phyloP scores from a whole-genome alignment of 768 basidiomycete genomes.

The Tricholoma bakamatsutake region DNA sequence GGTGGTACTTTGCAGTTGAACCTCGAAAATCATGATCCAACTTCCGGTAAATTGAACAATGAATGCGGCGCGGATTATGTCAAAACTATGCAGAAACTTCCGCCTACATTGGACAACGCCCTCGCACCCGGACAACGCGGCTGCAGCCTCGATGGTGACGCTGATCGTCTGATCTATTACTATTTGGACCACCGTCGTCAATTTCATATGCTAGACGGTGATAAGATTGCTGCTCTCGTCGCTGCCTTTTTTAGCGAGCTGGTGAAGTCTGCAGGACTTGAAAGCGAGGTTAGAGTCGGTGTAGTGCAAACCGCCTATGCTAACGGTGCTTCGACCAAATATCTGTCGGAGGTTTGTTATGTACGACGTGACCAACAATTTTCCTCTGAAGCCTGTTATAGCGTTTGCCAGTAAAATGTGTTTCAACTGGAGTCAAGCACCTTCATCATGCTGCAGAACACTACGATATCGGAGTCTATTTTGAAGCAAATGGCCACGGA shows the following conservation, averaged over 20 bases:
- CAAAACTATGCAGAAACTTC: constrained; percentile 86
- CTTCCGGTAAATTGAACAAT: constrained; percentile 73
- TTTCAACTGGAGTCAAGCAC: constrained; percentile 95
- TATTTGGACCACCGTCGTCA: constrained; percentile 72
- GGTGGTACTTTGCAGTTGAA: constrained; percentile 54
- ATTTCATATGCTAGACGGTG: constrained; percentile 94
- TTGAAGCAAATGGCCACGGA: constrained; percentile 98
- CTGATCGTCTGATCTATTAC: constrained; percentile 94
- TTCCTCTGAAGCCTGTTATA: constrained; percentile 25
- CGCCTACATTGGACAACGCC: constrained; percentile 62
- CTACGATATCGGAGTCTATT: constrained; percentile 96
- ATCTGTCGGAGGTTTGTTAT: constrained; percentile 65
- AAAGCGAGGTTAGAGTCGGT: constrained; percentile 74
- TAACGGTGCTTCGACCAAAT: constrained; percentile 94
- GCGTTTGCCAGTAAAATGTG: constrained; percentile 93
- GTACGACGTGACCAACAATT: not conserved
- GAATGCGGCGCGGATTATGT: constrained; percentile 95
- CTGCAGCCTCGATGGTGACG: constrained; percentile 96
- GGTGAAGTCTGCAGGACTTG: constrained; percentile 79
- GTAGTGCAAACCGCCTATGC: constrained; percentile 99
- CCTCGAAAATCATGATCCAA: constrained; percentile 64
- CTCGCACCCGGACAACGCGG: constrained; percentile 72
- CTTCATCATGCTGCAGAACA: constrained; percentile 95
- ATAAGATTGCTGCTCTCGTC: constrained; percentile 94
- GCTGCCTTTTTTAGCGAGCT: constrained; percentile 91